phyloP scores from a whole-genome alignment of 1,284 basidiomycete species.

The Coniferiporia sulphurascens region DNA sequence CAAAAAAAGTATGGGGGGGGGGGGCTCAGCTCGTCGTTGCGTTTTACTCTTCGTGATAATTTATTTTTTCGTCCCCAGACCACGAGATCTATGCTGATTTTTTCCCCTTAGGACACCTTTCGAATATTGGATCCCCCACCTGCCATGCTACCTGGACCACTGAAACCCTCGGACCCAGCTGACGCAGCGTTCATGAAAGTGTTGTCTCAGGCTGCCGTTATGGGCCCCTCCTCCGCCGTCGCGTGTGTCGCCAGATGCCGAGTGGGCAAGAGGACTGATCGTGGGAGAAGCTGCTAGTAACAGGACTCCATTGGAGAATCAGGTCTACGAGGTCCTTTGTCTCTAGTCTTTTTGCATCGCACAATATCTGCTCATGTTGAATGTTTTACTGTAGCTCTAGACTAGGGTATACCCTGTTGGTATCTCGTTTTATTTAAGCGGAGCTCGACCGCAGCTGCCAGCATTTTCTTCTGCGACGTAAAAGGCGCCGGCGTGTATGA shows the following conservation, averaged over 20 bases:
- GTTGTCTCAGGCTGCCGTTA: constrained; percentile 43
- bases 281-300: not conserved
- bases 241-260: constrained; percentile 47
- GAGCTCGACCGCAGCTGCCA: too few species aligned
- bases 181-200: constrained; percentile 45
- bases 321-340: not conserved
- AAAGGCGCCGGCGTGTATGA: too few species aligned
- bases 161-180: constrained; percentile 42
- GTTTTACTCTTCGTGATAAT: constrained; percentile 52
- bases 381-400: not conserved
- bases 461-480: too few species aligned
- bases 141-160: constrained; percentile 48
- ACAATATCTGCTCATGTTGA: not conserved
- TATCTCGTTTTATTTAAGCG: too few species aligned
- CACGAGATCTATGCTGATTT: constrained; percentile 9
- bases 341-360: not conserved
- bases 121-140: constrained; percentile 51
- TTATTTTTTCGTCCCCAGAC: constrained; percentile 1
- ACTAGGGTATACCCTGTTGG: too few species aligned
- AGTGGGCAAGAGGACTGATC: constrained; percentile 42
- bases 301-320: not conserved
- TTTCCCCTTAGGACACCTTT: constrained; percentile 54
- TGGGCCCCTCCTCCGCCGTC: constrained; percentile 63
- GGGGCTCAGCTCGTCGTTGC: constrained; percentile 45
- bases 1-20: too few species aligned